Evolutionary conservation across 306 rosid species (phyloP).

Genomic region (Ceratonia siliqua): DNA sequence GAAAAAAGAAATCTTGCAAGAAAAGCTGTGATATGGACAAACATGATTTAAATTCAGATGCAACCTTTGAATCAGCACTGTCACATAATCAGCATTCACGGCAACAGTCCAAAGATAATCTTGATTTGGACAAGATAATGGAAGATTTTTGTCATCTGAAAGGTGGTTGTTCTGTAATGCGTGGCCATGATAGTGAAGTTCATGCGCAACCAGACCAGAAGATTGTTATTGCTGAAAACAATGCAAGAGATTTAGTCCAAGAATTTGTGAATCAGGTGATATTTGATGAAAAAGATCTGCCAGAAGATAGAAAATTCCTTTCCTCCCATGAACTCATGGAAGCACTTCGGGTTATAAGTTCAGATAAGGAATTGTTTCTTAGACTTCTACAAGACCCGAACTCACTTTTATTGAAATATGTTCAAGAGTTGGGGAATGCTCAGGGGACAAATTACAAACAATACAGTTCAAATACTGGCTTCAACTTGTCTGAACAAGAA

Average conservation of each 20-base stretch:
- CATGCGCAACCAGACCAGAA: constrained; percentile 43
- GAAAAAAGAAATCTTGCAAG: constrained; percentile 57
- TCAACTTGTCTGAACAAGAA: constrained; percentile 50
- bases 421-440: constrained; percentile 62
- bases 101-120: constrained; percentile 46
- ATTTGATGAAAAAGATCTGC: constrained; percentile 52
- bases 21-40: constrained; percentile 71
- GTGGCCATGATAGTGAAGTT: constrained; percentile 47
- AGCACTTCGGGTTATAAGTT: constrained; percentile 70
- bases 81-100: constrained; percentile 45
- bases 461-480: constrained; percentile 41
- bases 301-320: constrained; percentile 56
- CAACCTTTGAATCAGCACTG: constrained; percentile 45
- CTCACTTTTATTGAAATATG: constrained; percentile 61
- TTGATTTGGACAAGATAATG: constrained; percentile 68
- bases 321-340: constrained; percentile 64
- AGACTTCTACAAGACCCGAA: constrained; percentile 76
- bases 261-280: constrained; percentile 60
- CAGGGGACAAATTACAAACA: constrained; percentile 42
- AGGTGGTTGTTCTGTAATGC: constrained; percentile 40
- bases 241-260: constrained; percentile 56
- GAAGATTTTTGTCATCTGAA: constrained; percentile 67
- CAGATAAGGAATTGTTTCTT: constrained; percentile 70
- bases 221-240: constrained; percentile 56
- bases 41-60: constrained; percentile 41